Conservation (phyloP, 2,329 filamentous ascomycete genomes). For the Fusarium azukiicola region DNA sequence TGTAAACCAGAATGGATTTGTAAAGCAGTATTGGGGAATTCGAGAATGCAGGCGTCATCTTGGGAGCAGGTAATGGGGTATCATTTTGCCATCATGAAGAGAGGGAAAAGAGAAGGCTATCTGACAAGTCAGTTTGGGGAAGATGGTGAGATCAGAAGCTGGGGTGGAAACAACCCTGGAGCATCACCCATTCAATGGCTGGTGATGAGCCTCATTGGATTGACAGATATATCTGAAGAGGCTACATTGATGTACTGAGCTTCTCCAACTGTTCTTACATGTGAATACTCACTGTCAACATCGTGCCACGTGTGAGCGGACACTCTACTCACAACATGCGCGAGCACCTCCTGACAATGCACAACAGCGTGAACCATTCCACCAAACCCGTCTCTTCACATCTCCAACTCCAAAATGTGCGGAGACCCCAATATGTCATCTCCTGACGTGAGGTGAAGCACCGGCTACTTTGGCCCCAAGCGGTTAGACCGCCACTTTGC, state of each 20-base stretch:
- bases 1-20: background rate
- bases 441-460: slow-evolving; percentile 3
- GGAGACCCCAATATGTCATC: slow-evolving; percentile 16
- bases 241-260: slow-evolving; percentile 1
- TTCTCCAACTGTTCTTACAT: background rate
- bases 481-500: slow-evolving; percentile 2
- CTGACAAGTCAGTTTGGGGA: no score
- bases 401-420: background rate
- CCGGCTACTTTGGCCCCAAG: slow-evolving; percentile 5
- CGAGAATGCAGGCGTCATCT: background rate
- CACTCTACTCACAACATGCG: background rate
- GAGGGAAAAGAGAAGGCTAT: no score
- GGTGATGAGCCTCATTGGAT: background rate
- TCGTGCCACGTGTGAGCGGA: background rate
- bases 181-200: background rate
- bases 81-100: background rate
- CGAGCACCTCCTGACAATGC: slow-evolving; percentile 10
- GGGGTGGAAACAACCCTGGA: no score
- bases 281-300: background rate
- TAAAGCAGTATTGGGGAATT: background rate
- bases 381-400: background rate
- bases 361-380: slow-evolving; percentile 1
- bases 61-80: background rate
- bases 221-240: background rate
- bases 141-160: no score